Percentiles rank a stretch among this genome's conserved stretches.
Evolutionary conservation across 805 yeast species (phyloP).

Genomic region (Candida fluviatilis): DNA sequence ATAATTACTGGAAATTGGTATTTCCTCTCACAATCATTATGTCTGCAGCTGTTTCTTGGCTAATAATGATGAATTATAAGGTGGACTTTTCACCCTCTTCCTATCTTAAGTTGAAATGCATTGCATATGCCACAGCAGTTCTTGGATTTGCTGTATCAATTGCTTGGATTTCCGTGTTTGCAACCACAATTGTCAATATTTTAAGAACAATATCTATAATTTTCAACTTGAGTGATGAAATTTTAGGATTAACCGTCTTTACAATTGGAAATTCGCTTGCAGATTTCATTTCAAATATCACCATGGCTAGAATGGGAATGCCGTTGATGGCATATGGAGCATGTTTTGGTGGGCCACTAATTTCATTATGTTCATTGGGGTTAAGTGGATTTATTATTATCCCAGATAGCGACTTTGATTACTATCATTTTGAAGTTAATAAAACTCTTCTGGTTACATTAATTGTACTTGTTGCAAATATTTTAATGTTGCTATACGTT

Average conservation of each 20-base stretch:
- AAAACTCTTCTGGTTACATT: slow-evolving; percentile 19
- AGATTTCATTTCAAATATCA: slow-evolving; percentile 77
- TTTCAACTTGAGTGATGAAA: slow-evolving; percentile 64
- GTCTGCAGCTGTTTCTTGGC: slow-evolving; percentile 5
- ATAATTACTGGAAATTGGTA: slow-evolving; percentile 8
- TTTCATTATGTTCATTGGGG: slow-evolving; percentile 81
- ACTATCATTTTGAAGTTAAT: slow-evolving; percentile 15
- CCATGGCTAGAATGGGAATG: slow-evolving; percentile 76
- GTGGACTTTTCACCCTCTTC: slow-evolving; percentile 6
- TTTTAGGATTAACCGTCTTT: slow-evolving; percentile 82
- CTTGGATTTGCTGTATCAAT: slow-evolving; percentile 67
- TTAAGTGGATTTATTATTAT: slow-evolving; percentile 51
- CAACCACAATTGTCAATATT: slow-evolving; percentile 64
- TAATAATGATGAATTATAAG: slow-evolving; percentile 7
- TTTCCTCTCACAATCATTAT: slow-evolving; percentile 11
- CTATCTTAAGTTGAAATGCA: slow-evolving; percentile 6
- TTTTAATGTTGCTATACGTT: slow-evolving; percentile 15
- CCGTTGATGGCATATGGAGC: slow-evolving; percentile 93
- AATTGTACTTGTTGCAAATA: slow-evolving; percentile 18
- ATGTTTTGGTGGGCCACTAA: slow-evolving; percentile 88
- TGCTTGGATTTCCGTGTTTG: slow-evolving; percentile 64
- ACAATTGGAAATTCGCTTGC: slow-evolving; percentile 94
- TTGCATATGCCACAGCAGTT: slow-evolving; percentile 28
- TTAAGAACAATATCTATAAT: slow-evolving; percentile 59
- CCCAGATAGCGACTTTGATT: slow-evolving; percentile 8